Percentiles rank a stretch among this genome's conserved stretches.
These are phyloP conservation scores for Nigrospora oryzae DNA, from an alignment of 2,329 filamentous ascomycete genomes.

Conservation along the genomic window DNA sequence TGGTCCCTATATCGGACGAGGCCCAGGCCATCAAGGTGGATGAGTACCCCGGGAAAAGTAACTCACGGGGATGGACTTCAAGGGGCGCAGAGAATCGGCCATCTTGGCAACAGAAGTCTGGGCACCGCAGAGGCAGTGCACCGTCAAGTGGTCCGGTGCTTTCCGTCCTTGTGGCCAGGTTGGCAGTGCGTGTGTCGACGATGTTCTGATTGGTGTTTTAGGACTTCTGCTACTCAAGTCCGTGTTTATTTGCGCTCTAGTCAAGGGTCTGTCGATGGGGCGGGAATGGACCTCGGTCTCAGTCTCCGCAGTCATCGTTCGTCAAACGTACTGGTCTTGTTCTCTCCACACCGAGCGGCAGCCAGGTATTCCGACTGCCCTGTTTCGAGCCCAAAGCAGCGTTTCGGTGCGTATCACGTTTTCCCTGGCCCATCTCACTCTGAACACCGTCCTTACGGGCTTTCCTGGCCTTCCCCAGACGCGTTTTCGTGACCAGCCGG, in stretches of 20 bases:
- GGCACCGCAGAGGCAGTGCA: slow-evolving; percentile 35
- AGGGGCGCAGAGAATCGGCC: slow-evolving; percentile 25
- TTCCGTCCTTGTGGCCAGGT: background rate
- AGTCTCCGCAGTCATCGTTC: too few relatives aligned
- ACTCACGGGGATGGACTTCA: slow-evolving; percentile 19
- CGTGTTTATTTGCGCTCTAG: background rate
- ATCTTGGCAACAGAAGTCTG: slow-evolving; percentile 29
- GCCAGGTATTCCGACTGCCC: too few relatives aligned
- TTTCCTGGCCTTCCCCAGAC: too few relatives aligned
- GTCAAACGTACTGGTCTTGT: too few relatives aligned
- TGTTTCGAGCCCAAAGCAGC: too few relatives aligned
- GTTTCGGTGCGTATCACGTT: too few relatives aligned
- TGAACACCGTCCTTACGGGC: too few relatives aligned
- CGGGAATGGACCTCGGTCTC: background rate
- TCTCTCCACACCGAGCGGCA: too few relatives aligned
- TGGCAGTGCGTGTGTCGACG: background rate
- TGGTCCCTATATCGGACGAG: slow-evolving; percentile 26
- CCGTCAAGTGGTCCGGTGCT: slow-evolving; percentile 13
- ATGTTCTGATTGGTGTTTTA: background rate
- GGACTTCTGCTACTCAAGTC: too few relatives aligned
- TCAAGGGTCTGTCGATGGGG: background rate
- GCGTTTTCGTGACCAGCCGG: too few relatives aligned
- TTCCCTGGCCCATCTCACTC: too few relatives aligned
- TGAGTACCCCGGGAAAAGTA: slow-evolving; percentile 29
- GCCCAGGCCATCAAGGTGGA: slow-evolving; percentile 15